Evolutionary conservation across 495 filamentous ascomycete species (phyloP).

Genomic region (Penicillium canescens): DNA sequence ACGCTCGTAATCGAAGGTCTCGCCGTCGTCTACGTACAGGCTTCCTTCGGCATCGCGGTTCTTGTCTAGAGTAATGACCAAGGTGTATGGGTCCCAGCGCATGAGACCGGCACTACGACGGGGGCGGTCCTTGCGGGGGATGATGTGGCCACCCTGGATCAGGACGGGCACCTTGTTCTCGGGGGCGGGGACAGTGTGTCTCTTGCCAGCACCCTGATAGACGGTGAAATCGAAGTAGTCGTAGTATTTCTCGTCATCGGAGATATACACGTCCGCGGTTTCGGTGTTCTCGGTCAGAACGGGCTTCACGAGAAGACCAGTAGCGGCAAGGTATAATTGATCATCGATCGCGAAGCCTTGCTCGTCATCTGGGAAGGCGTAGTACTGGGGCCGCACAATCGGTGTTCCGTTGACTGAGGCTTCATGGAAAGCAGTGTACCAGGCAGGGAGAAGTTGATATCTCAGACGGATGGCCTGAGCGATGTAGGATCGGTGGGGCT

Average conservation of each 20-base stretch:
- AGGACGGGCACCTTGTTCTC: slow-evolving; percentile 83
- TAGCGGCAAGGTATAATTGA: slow-evolving; percentile 86
- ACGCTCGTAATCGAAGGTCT: slow-evolving; percentile 82
- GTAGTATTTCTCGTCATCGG: slow-evolving; percentile 85
- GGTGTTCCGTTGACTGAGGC: slow-evolving; percentile 80
- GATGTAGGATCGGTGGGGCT: slow-evolving; percentile 84
- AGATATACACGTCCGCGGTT: slow-evolving; percentile 78
- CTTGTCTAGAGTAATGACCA: slow-evolving; percentile 75
- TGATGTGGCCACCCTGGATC: slow-evolving; percentile 89
- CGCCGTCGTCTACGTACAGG: slow-evolving; percentile 91
- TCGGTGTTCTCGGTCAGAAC: slow-evolving; percentile 73
- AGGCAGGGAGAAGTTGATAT: slow-evolving; percentile 86
- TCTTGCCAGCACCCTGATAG: slow-evolving; percentile 67
- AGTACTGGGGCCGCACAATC: slow-evolving; percentile 88
- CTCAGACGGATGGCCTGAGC: slow-evolving; percentile 82
- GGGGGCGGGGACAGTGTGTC: slow-evolving; percentile 68
- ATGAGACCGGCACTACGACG: slow-evolving; percentile 83
- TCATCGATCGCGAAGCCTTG: slow-evolving; percentile 84
- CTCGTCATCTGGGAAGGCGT: slow-evolving; percentile 85
- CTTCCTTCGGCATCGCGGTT: slow-evolving; percentile 74
- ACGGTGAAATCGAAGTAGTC: slow-evolving; percentile 87
- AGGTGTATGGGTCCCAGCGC: slow-evolving; percentile 91
- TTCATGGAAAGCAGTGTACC: slow-evolving; percentile 97
- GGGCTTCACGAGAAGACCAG: slow-evolving; percentile 86
- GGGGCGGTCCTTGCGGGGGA: slow-evolving; percentile 85